These are phyloP conservation scores for Penstemon eatonii DNA, from an alignment of 257 asterid species.

Conservation along the genomic window DNA sequence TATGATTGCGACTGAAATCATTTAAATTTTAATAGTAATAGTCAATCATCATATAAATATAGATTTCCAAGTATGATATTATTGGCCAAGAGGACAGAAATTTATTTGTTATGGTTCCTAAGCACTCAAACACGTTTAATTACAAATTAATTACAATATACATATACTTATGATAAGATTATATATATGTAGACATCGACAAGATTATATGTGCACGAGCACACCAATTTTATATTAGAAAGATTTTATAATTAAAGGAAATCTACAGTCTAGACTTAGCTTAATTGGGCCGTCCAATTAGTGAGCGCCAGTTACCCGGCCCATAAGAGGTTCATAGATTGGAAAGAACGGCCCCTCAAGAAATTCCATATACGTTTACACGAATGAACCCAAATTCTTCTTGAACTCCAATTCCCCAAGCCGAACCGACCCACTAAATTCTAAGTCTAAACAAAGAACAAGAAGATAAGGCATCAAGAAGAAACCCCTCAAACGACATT, in stretches of 20 bases:
- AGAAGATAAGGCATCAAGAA: slow-evolving; percentile 40
- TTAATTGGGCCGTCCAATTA: no score
- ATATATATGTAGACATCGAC: no score
- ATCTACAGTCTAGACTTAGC: no score
- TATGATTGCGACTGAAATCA: background rate
- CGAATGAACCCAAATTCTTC: background rate
- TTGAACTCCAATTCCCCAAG: background rate
- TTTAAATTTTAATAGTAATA: slow-evolving; percentile 4
- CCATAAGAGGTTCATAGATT: no score
- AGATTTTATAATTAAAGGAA: no score
- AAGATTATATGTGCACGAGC: no score
- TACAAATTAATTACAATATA: background rate
- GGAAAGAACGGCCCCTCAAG: no score
- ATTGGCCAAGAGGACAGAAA: background rate
- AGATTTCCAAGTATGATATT: background rate
- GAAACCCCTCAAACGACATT: background rate
- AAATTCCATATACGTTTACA: background rate
- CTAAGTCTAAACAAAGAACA: background rate
- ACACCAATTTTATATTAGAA: no score
- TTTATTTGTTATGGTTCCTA: background rate
- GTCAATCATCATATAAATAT: background rate
- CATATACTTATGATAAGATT: no score
- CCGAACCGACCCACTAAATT: slow-evolving; percentile 14
- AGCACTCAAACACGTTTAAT: background rate
- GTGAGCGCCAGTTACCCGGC: no score